Conservation (phyloP, 768 basidiomycete species). For the Dictyophora rubrovolvata region DNA sequence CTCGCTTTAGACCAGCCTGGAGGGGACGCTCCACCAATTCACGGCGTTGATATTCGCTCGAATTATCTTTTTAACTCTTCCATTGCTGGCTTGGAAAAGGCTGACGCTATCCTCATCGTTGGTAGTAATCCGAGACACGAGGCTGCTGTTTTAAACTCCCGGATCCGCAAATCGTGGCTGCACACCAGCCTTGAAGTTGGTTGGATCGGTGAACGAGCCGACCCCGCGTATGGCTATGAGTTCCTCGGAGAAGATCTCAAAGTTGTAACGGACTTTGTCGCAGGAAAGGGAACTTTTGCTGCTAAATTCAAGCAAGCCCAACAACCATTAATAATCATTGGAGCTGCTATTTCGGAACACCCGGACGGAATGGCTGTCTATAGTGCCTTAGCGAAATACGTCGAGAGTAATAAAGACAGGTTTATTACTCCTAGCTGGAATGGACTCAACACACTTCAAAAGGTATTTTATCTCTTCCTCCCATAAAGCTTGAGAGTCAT, state of each 20-base stretch:
- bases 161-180: slow-evolving; percentile 91
- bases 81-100: slow-evolving; percentile 81
- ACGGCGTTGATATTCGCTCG: slow-evolving; percentile 83
- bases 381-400: slow-evolving; percentile 68
- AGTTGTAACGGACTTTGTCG: slow-evolving; percentile 65
- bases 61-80: slow-evolving; percentile 96
- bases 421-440: slow-evolving; percentile 90
- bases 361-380: slow-evolving; percentile 72
- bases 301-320: slow-evolving; percentile 83
- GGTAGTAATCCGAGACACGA: slow-evolving; percentile 97
- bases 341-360: slow-evolving; percentile 79
- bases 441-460: slow-evolving; percentile 85
- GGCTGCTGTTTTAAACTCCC: slow-evolving; percentile 93
- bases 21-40: slow-evolving; percentile 58
- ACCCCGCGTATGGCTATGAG: slow-evolving; percentile 89
- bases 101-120: slow-evolving; percentile 86
- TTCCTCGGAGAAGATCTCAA: slow-evolving; percentile 73
- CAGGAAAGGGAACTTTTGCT: slow-evolving; percentile 71
- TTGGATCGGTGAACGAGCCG: slow-evolving; percentile 81
- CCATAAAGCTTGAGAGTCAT: not conserved
- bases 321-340: slow-evolving; percentile 87
- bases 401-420: slow-evolving; percentile 62
- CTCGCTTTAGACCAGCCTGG: slow-evolving; percentile 65
- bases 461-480: slow-evolving; percentile 41
- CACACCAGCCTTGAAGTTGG: slow-evolving; percentile 81